A percentile compares a stretch with the other conserved stretches of the same genome.
Conservation (phyloP, 1,284 basidiomycete species). For the Leccinum fallax region DNA sequence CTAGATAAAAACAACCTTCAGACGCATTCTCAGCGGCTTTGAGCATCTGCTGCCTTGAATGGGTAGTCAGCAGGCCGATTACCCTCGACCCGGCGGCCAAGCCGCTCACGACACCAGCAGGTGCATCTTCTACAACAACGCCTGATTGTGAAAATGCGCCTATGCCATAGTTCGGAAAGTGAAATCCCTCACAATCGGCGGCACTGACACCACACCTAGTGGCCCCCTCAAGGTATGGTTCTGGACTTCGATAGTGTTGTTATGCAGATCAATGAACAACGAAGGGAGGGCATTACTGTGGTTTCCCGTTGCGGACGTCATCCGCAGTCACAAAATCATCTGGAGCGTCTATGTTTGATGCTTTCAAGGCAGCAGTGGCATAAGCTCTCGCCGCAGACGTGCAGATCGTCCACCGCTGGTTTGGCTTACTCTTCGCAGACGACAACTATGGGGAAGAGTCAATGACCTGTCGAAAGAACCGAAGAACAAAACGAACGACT, state of each 20-base stretch:
- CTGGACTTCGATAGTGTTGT: conserved; percentile 56
- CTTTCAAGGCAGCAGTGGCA: conserved; percentile 54
- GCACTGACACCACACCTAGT: conserved; percentile 61
- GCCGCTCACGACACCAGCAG: conserved; percentile 75
- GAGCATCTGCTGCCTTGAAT: conserved; percentile 65
- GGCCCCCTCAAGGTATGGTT: conserved; percentile 82
- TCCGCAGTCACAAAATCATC: conserved; percentile 78
- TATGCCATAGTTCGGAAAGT: conserved; percentile 1
- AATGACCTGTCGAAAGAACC: background rate
- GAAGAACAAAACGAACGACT: conserved; percentile 3
- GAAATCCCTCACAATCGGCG: conserved; percentile 50
- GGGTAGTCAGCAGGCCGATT: conserved; percentile 78
- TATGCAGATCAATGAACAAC: conserved; percentile 14
- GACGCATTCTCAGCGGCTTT: conserved; percentile 49
- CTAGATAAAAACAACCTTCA: conserved; percentile 47
- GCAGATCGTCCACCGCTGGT: conserved; percentile 66
- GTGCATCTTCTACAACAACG: conserved; percentile 88
- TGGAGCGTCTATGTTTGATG: conserved; percentile 56
- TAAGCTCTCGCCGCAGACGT: conserved; percentile 68
- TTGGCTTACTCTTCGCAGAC: conserved; percentile 46
- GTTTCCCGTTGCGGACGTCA: conserved; percentile 81
- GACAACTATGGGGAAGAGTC: conserved; percentile 42
- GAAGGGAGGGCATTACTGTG: conserved; percentile 49
- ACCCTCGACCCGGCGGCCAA: conserved; percentile 79
- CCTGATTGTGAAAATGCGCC: conserved; percentile 41